Base-by-base conservation (phyloP, 1,139 yeast species). In the Trichomonascaceae sp. region DNA sequence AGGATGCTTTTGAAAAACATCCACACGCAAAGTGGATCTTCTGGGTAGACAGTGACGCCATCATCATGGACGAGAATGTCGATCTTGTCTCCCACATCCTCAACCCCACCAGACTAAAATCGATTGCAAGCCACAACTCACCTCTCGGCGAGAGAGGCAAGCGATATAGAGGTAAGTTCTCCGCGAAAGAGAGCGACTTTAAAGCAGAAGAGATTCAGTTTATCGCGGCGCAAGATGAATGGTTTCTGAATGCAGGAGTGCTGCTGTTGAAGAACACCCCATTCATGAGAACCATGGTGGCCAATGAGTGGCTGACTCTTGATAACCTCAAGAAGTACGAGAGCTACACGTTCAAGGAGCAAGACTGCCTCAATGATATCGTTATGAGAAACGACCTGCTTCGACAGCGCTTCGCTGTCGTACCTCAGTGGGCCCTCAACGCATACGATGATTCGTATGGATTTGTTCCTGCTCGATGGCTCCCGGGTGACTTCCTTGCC, bases 21-120 rank as follows among this genome's bases (percentile, higher is more conserved):
- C 58, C 58, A n/a, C 46, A 46, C 2, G 56, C 47, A 14, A 56
- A 56, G 28, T 56, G 60, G 60, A 40, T 56, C 26, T 52, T 57
- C 54, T 55, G 59, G 59, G 40, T 56, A 16, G 60, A 56, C 30
- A 38, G 46, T 3, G 60, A 55, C 38, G 43, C 49, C 15, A 35
- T 56, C 23, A 53, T 56, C 32, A 50, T 52, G 50, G 51, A 56
- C 36, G 47, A 48, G n/a, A 36, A 37, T 13, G 27, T 49, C 9
- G 51, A 54, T 27, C 40, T 59, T 16, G 56, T 54, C n/a, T 40
- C 41, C 15, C 54, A 50, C 31, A 26, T 59, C 16, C 43, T 59
- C 14, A 41, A 50, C 27, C 56, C 53, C 5, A 35, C 44, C 4
- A 52, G 45, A 3, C 37, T 57, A 17, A 32, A 32, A 14, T 38